A percentile compares a stretch with the other conserved stretches of the same genome.
Evolutionary conservation across 78 protist species (phyloP).

Genomic region (Dictyostelium brefeldianum): DNA sequence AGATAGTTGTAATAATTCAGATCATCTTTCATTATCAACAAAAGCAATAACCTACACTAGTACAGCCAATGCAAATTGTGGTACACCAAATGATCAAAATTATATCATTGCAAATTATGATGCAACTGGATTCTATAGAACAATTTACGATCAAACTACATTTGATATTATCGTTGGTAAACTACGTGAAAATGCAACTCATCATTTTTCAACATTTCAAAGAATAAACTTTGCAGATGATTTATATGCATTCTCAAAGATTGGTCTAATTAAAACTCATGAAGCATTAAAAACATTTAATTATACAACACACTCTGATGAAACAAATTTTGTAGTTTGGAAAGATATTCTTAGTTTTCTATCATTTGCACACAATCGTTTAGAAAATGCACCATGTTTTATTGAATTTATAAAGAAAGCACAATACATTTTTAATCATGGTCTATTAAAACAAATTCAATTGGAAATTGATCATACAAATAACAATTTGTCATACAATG

Average conservation of each 20-base stretch:
- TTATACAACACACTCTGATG: background rate
- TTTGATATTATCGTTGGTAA: background rate
- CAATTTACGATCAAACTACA: background rate
- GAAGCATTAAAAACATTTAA: background rate
- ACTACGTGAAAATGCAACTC: background rate
- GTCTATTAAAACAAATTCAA: background rate
- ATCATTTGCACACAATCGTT: background rate
- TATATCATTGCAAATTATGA: conserved; percentile 6
- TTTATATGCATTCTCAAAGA: conserved; percentile 11
- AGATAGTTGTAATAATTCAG: background rate
- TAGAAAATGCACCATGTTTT: conserved; percentile 10
- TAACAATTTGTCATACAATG: background rate
- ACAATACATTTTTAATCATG: conserved; percentile 21
- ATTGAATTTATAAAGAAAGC: background rate
- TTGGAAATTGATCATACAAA: background rate
- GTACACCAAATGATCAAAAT: background rate
- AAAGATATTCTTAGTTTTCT: background rate
- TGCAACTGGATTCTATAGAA: conserved; percentile 28
- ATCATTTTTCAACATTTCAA: background rate
- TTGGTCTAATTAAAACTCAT: conserved; percentile 5
- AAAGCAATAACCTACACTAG: background rate
- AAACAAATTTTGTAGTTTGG: background rate
- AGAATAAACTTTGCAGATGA: conserved; percentile 37
- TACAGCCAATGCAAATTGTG: background rate
- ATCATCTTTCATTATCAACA: background rate